These are phyloP conservation scores for Zygoascus bituminiphila DNA, from an alignment of 805 yeast species.

Conservation along the genomic window DNA sequence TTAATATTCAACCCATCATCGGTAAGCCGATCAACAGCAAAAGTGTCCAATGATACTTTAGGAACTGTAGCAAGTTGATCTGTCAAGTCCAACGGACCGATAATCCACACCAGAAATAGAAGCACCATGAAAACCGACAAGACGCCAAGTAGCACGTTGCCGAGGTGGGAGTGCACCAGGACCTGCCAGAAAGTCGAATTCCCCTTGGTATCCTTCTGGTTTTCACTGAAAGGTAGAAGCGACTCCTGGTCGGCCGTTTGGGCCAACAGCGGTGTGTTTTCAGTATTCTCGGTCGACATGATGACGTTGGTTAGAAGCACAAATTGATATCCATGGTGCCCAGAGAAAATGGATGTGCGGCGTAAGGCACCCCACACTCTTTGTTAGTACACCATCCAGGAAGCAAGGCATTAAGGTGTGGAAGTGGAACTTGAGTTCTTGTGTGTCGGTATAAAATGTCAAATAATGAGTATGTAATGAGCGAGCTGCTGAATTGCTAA, in stretches of 20 bases:
- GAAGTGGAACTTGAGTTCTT: too few relatives aligned
- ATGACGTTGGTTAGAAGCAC: too few relatives aligned
- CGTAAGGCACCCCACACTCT: too few relatives aligned
- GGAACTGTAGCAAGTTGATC: slow-evolving; percentile 1
- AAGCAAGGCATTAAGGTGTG: too few relatives aligned
- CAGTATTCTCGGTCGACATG: background rate
- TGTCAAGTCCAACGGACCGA: background rate
- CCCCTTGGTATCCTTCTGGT: background rate
- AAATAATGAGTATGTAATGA: too few relatives aligned
- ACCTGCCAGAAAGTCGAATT: background rate
- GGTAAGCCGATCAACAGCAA: slow-evolving; percentile 9
- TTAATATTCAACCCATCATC: slow-evolving; percentile 13
- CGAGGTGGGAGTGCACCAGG: background rate
- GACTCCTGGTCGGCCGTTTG: background rate
- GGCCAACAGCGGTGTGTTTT: background rate
- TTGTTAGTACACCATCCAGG: too few relatives aligned
- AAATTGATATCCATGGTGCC: too few relatives aligned
- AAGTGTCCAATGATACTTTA: slow-evolving; percentile 2
- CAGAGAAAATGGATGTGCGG: too few relatives aligned
- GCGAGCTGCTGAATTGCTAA: too few relatives aligned
- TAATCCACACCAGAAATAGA: background rate
- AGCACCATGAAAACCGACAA: background rate
- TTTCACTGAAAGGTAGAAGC: background rate
- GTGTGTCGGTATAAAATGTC: too few relatives aligned
- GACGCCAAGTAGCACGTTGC: background rate